Percentiles rank a stretch among this genome's conserved stretches.
Evolutionary conservation across 352 stramenopile genomes (phyloP).

Genomic region (Globisporangium abappressorium): DNA sequence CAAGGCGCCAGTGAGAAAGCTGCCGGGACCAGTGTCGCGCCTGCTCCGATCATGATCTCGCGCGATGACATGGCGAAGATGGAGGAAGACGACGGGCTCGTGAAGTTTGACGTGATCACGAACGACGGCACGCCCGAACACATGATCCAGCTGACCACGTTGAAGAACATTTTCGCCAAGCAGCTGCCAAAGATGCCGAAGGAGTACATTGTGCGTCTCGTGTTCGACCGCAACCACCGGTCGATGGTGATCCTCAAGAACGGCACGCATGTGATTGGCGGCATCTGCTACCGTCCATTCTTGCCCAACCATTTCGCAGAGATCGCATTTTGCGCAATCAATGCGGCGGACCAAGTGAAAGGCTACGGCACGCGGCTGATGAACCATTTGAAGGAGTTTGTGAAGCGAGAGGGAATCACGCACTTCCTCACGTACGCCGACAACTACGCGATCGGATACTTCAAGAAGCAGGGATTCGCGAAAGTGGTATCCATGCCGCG

Average conservation of each 20-base stretch:
- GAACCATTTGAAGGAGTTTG: constrained; percentile 99
- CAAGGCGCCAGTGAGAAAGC: neutral
- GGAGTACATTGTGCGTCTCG: constrained; percentile 98
- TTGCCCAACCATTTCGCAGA: constrained; percentile 96
- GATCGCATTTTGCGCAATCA: constrained; percentile 99
- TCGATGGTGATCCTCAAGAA: constrained; percentile 94
- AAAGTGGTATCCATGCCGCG: constrained; percentile 85
- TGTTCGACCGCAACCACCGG: constrained; percentile 96
- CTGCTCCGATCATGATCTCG: constrained; percentile 61
- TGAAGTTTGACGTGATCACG: constrained; percentile 88
- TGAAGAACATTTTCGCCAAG: constrained; percentile 98
- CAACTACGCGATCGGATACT: constrained; percentile 99
- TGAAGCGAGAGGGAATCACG: constrained; percentile 87
- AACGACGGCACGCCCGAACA: constrained; percentile 89
- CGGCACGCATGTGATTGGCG: constrained; percentile 92
- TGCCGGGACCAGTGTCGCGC: neutral
- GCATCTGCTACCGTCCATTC: constrained; percentile 98
- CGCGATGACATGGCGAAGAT: constrained; percentile 88
- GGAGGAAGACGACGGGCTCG: constrained; percentile 71
- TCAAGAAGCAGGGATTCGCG: constrained; percentile 97
- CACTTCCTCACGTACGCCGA: constrained; percentile 99
- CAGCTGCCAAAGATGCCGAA: constrained; percentile 99
- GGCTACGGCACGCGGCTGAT: constrained; percentile 99
- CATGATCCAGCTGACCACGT: constrained; percentile 91
- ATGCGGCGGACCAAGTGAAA: constrained; percentile 94